These are phyloP conservation scores for Ceratocystis cacaofunesta DNA, from an alignment of 2,329 filamentous ascomycete species.

Conservation along the genomic window DNA sequence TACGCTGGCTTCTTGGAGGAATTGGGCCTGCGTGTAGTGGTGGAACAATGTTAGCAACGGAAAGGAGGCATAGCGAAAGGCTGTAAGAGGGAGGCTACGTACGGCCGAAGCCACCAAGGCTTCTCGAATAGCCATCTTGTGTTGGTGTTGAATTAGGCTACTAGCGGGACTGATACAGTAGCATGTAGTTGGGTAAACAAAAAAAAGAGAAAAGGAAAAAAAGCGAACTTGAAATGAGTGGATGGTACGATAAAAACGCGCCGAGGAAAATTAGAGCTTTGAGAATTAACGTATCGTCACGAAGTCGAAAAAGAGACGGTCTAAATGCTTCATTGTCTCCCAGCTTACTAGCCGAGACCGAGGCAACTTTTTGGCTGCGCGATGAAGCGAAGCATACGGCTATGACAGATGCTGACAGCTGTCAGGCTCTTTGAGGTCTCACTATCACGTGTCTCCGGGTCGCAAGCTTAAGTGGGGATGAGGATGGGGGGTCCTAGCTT, in stretches of 20 bases:
- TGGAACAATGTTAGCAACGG: constrained; percentile 18
- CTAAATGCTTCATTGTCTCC: not conserved
- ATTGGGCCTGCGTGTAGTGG: constrained; percentile 29
- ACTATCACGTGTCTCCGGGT: not conserved
- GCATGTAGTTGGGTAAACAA: not conserved
- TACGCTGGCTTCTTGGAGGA: constrained; percentile 89
- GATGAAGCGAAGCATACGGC: not conserved
- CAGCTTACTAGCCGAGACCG: not conserved
- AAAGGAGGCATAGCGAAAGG: not conserved
- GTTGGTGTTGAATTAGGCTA: not conserved
- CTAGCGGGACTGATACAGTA: not conserved
- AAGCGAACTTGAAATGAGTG: constrained; percentile 1
- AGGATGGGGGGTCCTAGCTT: not conserved
- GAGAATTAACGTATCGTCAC: not conserved
- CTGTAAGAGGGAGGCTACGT: constrained; percentile 22
- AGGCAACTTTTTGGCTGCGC: constrained; percentile 2
- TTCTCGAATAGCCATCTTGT: constrained; percentile 74
- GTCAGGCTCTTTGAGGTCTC: not conserved
- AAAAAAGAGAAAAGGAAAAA: not conserved
- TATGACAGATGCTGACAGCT: not conserved
- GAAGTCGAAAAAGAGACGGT: not conserved
- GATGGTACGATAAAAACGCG: constrained; percentile 11
- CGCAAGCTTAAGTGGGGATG: not conserved
- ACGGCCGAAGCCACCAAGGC: constrained; percentile 77
- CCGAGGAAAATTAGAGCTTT: not conserved